Evolutionary conservation across 108 stramenopile species (phyloP).

Genomic region (Cyclotella baltica): DNA sequence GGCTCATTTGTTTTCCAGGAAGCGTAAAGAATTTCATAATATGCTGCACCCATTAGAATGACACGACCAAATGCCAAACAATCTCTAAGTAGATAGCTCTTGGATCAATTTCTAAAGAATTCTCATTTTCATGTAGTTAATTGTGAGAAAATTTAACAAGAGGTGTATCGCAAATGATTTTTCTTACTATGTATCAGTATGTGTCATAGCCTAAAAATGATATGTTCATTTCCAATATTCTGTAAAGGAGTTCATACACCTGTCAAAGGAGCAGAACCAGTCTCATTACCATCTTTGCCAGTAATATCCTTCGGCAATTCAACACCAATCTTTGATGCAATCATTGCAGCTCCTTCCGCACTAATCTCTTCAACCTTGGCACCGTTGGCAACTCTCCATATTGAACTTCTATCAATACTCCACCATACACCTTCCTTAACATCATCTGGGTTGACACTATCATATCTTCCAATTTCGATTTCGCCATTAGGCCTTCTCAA

Average conservation of each 20-base stretch:
- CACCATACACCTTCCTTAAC: conserved; percentile 58
- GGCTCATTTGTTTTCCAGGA: too few species aligned
- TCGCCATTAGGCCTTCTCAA: conserved; percentile 53
- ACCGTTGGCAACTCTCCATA: conserved; percentile 46
- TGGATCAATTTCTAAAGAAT: too few species aligned
- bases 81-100: too few species aligned
- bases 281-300: neutral
- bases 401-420: conserved; percentile 42
- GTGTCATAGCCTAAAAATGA: too few species aligned
- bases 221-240: neutral
- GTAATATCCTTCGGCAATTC: conserved; percentile 34
- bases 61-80: too few species aligned
- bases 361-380: conserved; percentile 48
- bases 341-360: conserved; percentile 26
- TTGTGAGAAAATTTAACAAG: too few species aligned
- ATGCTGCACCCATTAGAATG: too few species aligned
- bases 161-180: too few species aligned
- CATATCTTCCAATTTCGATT: conserved; percentile 50
- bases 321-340: conserved; percentile 41
- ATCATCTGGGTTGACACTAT: conserved; percentile 56
- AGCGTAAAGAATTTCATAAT: too few species aligned
- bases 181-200: too few species aligned
- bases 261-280: too few species aligned
- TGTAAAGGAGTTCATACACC: neutral
- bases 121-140: too few species aligned